A percentile compares a stretch with the other conserved stretches of the same genome.
Evolutionary conservation across 345 rosid genomes (phyloP).

Genomic region (Euphorbia tirucalli): DNA sequence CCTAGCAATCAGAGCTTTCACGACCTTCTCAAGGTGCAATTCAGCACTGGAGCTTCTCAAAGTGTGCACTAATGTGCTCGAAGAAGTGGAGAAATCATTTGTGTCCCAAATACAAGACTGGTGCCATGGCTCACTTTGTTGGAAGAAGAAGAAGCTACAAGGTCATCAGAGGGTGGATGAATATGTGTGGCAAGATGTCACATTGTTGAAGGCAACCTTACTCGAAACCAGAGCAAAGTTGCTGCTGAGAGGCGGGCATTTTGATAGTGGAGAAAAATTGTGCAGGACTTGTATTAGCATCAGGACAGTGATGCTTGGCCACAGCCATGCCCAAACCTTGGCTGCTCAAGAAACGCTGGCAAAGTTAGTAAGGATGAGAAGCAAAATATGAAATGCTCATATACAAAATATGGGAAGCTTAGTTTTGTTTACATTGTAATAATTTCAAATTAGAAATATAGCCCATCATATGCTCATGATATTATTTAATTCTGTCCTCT

Average conservation of each 20-base stretch:
- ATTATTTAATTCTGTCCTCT: neutral
- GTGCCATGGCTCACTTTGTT: slow-evolving; percentile 80
- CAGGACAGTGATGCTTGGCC: slow-evolving; percentile 90
- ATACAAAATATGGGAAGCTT: slow-evolving; percentile 13
- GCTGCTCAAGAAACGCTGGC: slow-evolving; percentile 94
- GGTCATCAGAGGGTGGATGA: slow-evolving; percentile 66
- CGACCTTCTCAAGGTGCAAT: slow-evolving; percentile 80
- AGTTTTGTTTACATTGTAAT: slow-evolving; percentile 34
- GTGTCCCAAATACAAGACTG: slow-evolving; percentile 83
- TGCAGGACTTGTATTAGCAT: slow-evolving; percentile 89
- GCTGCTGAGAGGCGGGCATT: slow-evolving; percentile 80
- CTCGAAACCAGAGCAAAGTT: slow-evolving; percentile 87
- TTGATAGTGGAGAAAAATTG: slow-evolving; percentile 77
- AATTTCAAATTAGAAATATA: slow-evolving; percentile 15
- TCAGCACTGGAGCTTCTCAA: slow-evolving; percentile 80
- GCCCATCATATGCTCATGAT: neutral
- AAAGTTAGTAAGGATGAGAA: slow-evolving; percentile 84
- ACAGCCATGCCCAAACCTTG: slow-evolving; percentile 73
- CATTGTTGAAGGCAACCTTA: slow-evolving; percentile 69
- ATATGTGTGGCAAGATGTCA: slow-evolving; percentile 90
- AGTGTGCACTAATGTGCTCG: slow-evolving; percentile 82
- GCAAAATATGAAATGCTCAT: slow-evolving; percentile 58
- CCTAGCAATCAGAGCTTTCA: slow-evolving; percentile 72
- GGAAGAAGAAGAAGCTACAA: slow-evolving; percentile 67
- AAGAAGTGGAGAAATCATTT: slow-evolving; percentile 90